phyloP scores from a whole-genome alignment of 1,284 basidiomycete genomes.

The Xanthoconium separans region DNA sequence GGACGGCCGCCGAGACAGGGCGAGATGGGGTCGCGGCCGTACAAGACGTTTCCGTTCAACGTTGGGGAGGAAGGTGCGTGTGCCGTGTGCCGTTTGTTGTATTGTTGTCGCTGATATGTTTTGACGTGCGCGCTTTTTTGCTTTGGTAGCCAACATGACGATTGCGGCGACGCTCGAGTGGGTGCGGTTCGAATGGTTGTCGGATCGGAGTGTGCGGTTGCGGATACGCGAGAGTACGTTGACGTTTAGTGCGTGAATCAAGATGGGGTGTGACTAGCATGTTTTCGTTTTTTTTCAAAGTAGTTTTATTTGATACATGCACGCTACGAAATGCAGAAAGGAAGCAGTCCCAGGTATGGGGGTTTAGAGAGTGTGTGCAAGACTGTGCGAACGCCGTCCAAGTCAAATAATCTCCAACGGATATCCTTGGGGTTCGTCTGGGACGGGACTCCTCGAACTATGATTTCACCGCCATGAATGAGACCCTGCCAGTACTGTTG shows the following conservation, averaged over 20 bases:
- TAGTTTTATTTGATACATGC: too few species aligned
- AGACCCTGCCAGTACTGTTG: too few species aligned
- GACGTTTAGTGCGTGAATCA: conserved; percentile 74
- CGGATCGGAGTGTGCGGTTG: conserved; percentile 77
- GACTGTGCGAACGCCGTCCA: too few species aligned
- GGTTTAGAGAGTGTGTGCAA: too few species aligned
- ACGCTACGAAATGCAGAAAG: too few species aligned
- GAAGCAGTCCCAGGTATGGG: too few species aligned
- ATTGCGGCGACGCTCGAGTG: conserved; percentile 69
- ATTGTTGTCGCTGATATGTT: background rate
- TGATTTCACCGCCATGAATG: too few species aligned
- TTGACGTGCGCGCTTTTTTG: background rate
- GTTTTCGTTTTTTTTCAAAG: background rate
- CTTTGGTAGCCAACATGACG: conserved; percentile 60
- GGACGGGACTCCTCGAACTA: too few species aligned
- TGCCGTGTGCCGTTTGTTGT: background rate
- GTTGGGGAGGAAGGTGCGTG: conserved; percentile 62
- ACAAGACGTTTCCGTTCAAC: conserved; percentile 79
- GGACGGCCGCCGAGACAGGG: conserved; percentile 92
- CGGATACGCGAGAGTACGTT: conserved; percentile 78
- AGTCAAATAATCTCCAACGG: too few species aligned
- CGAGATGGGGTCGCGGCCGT: conserved; percentile 76
- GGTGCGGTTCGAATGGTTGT: conserved; percentile 81
- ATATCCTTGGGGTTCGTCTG: too few species aligned
- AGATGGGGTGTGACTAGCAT: background rate